Conservation (phyloP, 345 rosid genomes). For the Microcos paniculata region DNA sequence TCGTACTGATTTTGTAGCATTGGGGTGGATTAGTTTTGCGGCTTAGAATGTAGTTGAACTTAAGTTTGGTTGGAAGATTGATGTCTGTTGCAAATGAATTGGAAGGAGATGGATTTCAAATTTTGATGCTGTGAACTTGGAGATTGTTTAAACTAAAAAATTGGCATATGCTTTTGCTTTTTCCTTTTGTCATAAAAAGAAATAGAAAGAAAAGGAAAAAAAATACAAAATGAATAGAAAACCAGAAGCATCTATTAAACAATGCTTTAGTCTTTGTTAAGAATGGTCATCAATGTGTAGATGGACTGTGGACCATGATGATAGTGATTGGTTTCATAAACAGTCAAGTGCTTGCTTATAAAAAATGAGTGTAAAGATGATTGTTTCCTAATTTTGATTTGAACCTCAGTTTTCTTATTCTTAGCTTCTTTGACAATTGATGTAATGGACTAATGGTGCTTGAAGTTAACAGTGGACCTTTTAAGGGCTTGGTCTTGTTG, state of each 20-base stretch:
- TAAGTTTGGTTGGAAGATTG: background rate
- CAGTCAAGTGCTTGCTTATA: background rate
- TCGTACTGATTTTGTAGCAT: background rate
- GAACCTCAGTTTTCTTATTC: background rate
- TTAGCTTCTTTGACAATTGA: background rate
- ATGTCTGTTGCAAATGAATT: background rate
- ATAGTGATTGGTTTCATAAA: background rate
- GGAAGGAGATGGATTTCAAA: background rate
- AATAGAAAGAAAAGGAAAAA: too few relatives aligned
- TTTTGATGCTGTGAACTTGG: slow-evolving; percentile 1
- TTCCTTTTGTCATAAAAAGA: too few relatives aligned
- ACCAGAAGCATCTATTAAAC: too few relatives aligned
- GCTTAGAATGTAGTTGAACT: background rate
- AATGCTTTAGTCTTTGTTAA: too few relatives aligned
- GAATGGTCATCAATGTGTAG: background rate
- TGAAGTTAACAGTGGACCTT: background rate
- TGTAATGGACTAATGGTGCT: background rate
- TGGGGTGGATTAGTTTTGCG: background rate
- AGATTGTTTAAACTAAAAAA: background rate
- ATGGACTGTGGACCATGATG: background rate
- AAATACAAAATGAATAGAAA: too few relatives aligned
- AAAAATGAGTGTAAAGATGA: background rate
- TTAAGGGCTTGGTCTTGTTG: background rate
- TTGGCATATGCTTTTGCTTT: too few relatives aligned
- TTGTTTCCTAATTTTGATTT: background rate